phyloP scores from a whole-genome alignment of 73 alveolate species.

The Loxodes magnus region DNA sequence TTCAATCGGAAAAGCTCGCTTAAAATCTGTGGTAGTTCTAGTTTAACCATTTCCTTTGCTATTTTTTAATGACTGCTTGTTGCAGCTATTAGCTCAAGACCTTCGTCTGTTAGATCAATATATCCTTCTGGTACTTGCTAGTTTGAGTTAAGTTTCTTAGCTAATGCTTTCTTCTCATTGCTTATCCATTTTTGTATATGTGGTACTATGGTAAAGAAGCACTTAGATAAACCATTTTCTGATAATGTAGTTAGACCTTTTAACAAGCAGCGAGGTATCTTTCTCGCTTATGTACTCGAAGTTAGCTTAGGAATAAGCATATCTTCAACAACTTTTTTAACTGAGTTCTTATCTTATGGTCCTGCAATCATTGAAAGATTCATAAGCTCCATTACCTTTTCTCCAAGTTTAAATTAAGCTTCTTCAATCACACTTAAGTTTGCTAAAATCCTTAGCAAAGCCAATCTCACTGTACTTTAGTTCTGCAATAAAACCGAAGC shows the following conservation, averaged over 20 bases:
- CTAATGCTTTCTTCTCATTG: constrained; percentile 1
- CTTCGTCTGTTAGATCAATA: background rate
- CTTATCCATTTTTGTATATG: constrained; percentile 9
- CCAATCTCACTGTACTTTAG: constrained; percentile 6
- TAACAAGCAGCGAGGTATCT: background rate
- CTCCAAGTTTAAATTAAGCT: constrained; percentile 12
- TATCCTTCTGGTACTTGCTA: background rate
- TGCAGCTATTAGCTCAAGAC: constrained; percentile 1
- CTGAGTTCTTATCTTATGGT: constrained; percentile 2
- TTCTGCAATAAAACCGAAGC: constrained; percentile 8
- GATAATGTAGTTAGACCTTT: constrained; percentile 1
- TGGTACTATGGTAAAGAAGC: background rate
- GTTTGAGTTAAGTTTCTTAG: background rate
- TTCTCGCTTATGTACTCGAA: background rate
- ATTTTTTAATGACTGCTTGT: constrained; percentile 4
- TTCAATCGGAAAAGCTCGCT: background rate
- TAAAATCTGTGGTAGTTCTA: constrained; percentile 12
- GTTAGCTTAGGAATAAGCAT: constrained; percentile 7
- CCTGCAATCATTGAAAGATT: constrained; percentile 6
- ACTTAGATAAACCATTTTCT: constrained; percentile 3
- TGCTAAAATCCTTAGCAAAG: constrained; percentile 11
- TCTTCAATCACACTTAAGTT: constrained; percentile 3
- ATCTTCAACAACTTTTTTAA: constrained; percentile 1
- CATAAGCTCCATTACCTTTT: background rate
- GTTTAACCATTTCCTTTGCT: constrained; percentile 18